A percentile compares a stretch with the other conserved stretches of the same genome.
These are phyloP conservation scores for Dothideomycetidae sp. DNA, from an alignment of 2,329 filamentous ascomycete species.

Conservation along the genomic window DNA sequence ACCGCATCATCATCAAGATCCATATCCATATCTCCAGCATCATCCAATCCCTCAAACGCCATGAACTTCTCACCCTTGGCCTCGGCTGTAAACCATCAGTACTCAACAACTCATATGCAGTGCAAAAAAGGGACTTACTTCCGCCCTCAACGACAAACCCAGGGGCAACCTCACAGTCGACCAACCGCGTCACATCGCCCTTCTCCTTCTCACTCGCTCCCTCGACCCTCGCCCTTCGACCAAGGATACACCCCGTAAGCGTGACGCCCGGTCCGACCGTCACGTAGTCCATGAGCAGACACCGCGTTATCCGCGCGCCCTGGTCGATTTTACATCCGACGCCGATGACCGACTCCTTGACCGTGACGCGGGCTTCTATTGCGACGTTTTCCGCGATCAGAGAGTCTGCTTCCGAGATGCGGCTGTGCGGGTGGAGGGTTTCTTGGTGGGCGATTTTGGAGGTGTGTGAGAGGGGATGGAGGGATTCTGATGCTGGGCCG, in stretches of 20 bases:
- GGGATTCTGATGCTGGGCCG: slow-evolving; percentile 42
- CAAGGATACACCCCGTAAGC: slow-evolving; percentile 76
- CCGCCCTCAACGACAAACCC: slow-evolving; percentile 68
- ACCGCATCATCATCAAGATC: slow-evolving; percentile 16
- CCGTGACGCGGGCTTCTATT: slow-evolving; percentile 75
- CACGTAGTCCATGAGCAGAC: slow-evolving; percentile 83
- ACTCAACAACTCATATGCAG: neutral
- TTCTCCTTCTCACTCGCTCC: slow-evolving; percentile 49
- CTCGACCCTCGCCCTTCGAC: slow-evolving; percentile 68
- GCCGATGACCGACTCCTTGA: slow-evolving; percentile 84
- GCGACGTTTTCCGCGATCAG: slow-evolving; percentile 80
- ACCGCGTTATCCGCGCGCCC: slow-evolving; percentile 75
- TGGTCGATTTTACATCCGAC: slow-evolving; percentile 73
- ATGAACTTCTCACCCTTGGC: slow-evolving; percentile 50
- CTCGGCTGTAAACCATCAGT: slow-evolving; percentile 26
- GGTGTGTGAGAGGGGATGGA: slow-evolving; percentile 62
- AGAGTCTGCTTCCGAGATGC: slow-evolving; percentile 67
- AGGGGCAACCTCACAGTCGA: slow-evolving; percentile 85
- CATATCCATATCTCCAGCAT: slow-evolving; percentile 16
- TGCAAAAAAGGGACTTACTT: slow-evolving; percentile 25
- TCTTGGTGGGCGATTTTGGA: slow-evolving; percentile 73
- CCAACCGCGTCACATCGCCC: slow-evolving; percentile 42
- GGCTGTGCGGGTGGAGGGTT: slow-evolving; percentile 64
- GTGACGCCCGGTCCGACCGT: slow-evolving; percentile 72
- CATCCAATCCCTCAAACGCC: slow-evolving; percentile 30